Percentiles rank a stretch among this genome's conserved stretches.
phyloP scores from a whole-genome alignment of 129 eudicot genomes.

The Solidago caesia region DNA sequence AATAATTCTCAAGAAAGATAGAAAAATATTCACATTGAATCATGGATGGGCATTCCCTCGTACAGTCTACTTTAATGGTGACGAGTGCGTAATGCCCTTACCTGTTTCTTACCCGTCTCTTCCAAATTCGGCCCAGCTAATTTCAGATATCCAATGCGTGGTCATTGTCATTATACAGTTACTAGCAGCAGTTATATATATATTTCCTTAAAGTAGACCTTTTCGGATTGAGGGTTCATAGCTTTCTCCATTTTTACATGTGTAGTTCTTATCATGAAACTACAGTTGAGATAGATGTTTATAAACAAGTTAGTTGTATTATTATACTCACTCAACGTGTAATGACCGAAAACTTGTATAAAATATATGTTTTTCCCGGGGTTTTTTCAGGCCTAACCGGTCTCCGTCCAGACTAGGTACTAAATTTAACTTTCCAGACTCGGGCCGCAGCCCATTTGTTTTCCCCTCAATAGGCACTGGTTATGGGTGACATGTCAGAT shows the following conservation, averaged over 20 bases:
- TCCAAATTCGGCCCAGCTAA: slow-evolving; percentile 32
- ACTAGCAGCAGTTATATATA: slow-evolving; percentile 25
- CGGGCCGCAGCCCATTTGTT: slow-evolving; percentile 4
- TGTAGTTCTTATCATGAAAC: background rate
- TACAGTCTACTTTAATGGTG: slow-evolving; percentile 48
- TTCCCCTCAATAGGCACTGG: slow-evolving; percentile 13
- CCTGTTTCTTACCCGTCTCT: slow-evolving; percentile 52
- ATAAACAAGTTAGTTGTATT: background rate
- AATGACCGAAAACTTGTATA: no score
- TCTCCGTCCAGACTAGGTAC: background rate
- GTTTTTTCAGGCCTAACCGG: background rate
- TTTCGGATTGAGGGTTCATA: background rate
- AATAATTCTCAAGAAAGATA: slow-evolving; percentile 43
- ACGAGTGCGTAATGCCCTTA: slow-evolving; percentile 48
- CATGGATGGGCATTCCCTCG: slow-evolving; percentile 58
- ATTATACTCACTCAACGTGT: no score
- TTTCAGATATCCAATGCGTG: background rate
- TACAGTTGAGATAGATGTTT: background rate
- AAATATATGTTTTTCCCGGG: no score
- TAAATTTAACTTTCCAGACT: background rate
- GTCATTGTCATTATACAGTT: slow-evolving; percentile 7
- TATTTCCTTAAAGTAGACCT: background rate
- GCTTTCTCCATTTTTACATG: background rate
- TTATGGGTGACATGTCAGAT: slow-evolving; percentile 32
- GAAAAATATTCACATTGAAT: slow-evolving; percentile 35